Base-by-base conservation (phyloP, 164 flowering plant genomes). In the Paratinospora sagittata region DNA sequence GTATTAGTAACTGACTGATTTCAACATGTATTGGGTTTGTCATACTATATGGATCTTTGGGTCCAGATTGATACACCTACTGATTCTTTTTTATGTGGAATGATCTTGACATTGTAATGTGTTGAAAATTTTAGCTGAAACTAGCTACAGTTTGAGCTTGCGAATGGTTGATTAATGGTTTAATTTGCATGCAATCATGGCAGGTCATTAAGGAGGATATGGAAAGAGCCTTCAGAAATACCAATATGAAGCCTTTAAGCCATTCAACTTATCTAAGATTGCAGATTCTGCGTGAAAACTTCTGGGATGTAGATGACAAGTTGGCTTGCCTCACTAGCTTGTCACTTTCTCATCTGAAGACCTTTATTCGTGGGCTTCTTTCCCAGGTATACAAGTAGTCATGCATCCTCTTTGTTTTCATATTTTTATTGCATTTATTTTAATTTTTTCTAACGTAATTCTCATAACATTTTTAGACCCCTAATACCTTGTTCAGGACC, bases 221-320 rank as follows among this genome's bases (percentile, higher is more conserved):
- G 89, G 92, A 87, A 81, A 90, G 99, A 77, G 77, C 77, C 63
- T 78, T 89, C 63, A 92, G 82, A 79, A 96, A 96, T 65, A 73
- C 93, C 64, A 96, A 96, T 69, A 91, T 96, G 87, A 96, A 89
- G 83, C 98, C 99, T 70, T 76, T 90, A 49, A 84, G 67, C 73
- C 99, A 96, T 80, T 85, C 98, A 34, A 78, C 96, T 3, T 95
- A 95, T 78, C 79, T 86, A 78, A 90, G 98, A 73, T 78, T 95
- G 77, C 97, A 95, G 85, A 78, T 90, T 62, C 75, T 95, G 67
- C 88, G 97, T 65, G 72, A 87, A 73, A 81, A 76, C 43, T 91
- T 90, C 76, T 95, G 92, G 90, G 98, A 95, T 84, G 91, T 79
- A 9, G 99, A 91, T 67, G 97, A 96, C 76, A 96, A 93, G 86